A percentile compares a stretch with the other conserved stretches of the same genome.
phyloP scores from a whole-genome alignment of 352 stramenopile species.

The Globisporangium abappressorium region DNA sequence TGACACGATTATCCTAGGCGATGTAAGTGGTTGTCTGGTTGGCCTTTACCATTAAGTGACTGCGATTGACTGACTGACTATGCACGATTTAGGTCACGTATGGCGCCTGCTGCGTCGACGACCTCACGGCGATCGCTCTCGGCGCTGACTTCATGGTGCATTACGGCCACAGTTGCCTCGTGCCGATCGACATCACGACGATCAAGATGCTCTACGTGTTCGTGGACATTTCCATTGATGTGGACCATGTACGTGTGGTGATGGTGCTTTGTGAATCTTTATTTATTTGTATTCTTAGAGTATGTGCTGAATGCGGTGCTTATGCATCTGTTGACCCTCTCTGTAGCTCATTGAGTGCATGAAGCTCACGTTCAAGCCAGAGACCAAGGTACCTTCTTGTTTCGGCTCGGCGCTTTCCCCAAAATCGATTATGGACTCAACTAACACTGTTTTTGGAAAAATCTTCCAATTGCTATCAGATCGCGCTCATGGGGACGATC shows the following conservation, averaged over 20 bases:
- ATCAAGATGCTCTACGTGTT: slow-evolving; percentile 99
- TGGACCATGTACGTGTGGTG: slow-evolving; percentile 81
- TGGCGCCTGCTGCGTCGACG: slow-evolving; percentile 99
- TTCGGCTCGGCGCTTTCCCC: background rate
- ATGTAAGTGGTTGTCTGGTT: slow-evolving; percentile 69
- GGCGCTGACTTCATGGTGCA: slow-evolving; percentile 98
- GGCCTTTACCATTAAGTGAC: background rate
- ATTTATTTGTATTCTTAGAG: background rate
- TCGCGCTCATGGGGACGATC: slow-evolving; percentile 95
- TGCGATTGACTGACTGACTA: background rate
- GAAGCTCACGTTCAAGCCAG: slow-evolving; percentile 83
- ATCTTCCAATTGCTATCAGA: slow-evolving; percentile 24
- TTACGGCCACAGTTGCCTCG: slow-evolving; percentile 99
- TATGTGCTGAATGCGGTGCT: background rate
- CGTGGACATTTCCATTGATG: slow-evolving; percentile 99
- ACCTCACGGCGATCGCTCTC: slow-evolving; percentile 94
- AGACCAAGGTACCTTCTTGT: slow-evolving; percentile 52
- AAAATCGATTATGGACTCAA: background rate
- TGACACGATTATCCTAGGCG: slow-evolving; percentile 94
- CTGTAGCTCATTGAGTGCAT: slow-evolving; percentile 93
- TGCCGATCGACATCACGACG: slow-evolving; percentile 95
- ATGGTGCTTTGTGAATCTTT: background rate
- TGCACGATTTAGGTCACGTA: slow-evolving; percentile 88
- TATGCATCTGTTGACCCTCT: background rate
- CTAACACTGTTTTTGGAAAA: background rate